Evolutionary conservation across 2,329 filamentous ascomycete genomes (phyloP), one percentile per base, ranked within the genome.

Genomic region (Acrocalymma vagum): DNA sequence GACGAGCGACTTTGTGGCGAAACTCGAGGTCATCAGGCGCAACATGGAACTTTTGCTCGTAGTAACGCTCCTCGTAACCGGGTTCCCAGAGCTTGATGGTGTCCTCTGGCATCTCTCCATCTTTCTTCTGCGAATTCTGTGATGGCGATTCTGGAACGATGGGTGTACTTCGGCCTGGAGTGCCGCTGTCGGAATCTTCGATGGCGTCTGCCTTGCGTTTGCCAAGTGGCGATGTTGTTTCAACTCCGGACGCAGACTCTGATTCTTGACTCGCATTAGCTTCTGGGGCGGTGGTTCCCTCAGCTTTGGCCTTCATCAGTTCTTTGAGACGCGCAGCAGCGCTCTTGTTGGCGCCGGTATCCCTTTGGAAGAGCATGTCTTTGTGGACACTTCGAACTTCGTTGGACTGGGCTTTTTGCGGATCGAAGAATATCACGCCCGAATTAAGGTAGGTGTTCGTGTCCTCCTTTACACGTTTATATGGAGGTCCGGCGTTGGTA

Each of bases 21-120:
- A 97, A 97, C 35, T 85, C 88, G 32, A 88, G 78, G 67, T 99
- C 88, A 37, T 86, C 82, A 3, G 90, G 85, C 43, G 88, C 85
- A 30, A 90, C 90, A 33, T 90, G 80, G 63, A 99, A 99, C 67
- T 99, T 99, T 67, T 96, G 90, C 67, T 96, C 87, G 65, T 99
- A 99, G 70, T 99, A 99, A 30, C 94, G 83, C 71, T 96, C 93
- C 34, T 87, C 86, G 67, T 99, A 99, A 6, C 94, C 94, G 36
- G 92, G 86, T 64, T 99, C 94, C 94, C 94, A 99, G 9, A 99
- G 77, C 44, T 87, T 84, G 36, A 99, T 88, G 13, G 86, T 90
- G 63, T 99, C 94, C 45, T 84, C 78, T 2, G 87, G 83, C 13
- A 81, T 80, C 26, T 85, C 86, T 38, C 87, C 84, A 3, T 60